Percentiles rank a stretch among this genome's conserved stretches.
Conservation (phyloP, 2,329 filamentous ascomycete species). For the Dactylellina cionopaga region DNA sequence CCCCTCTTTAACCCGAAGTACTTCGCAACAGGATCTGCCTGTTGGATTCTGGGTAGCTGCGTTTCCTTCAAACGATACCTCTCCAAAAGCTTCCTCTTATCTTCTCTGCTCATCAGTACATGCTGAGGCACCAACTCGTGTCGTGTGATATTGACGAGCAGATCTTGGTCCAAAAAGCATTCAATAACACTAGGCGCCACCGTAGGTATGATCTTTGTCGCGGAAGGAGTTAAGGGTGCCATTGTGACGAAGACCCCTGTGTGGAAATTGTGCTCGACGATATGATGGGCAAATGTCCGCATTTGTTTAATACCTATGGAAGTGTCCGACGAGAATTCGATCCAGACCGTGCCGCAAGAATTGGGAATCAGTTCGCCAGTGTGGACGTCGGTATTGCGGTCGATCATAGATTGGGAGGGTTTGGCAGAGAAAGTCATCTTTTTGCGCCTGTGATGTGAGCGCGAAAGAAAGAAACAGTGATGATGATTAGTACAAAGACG, state of each 20-base stretch:
- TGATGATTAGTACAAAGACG: background rate
- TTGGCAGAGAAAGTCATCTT: slow-evolving; percentile 88
- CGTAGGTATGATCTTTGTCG: slow-evolving; percentile 83
- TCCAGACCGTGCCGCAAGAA: slow-evolving; percentile 87
- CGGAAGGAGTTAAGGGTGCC: slow-evolving; percentile 82
- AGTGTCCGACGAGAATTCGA: slow-evolving; percentile 86
- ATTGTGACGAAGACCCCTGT: slow-evolving; percentile 90
- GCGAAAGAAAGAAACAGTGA: slow-evolving; percentile 42
- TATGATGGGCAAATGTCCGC: slow-evolving; percentile 85
- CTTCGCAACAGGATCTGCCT: slow-evolving; percentile 88
- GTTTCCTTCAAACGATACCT: slow-evolving; percentile 97
- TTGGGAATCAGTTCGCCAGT: slow-evolving; percentile 70
- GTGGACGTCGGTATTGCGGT: slow-evolving; percentile 80
- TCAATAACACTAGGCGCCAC: slow-evolving; percentile 85
- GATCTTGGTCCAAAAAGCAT: slow-evolving; percentile 93
- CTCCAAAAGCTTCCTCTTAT: slow-evolving; percentile 85
- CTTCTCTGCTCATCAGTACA: slow-evolving; percentile 85
- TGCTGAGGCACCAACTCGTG: slow-evolving; percentile 97
- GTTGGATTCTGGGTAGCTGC: slow-evolving; percentile 89
- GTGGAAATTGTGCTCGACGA: slow-evolving; percentile 81
- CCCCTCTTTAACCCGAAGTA: slow-evolving; percentile 90
- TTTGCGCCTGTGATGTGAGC: slow-evolving; percentile 72
- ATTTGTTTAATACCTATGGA: slow-evolving; percentile 91
- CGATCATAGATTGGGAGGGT: slow-evolving; percentile 83
- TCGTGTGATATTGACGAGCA: slow-evolving; percentile 97